phyloP scores from a whole-genome alignment of 305 asterid genomes.

The Plantago lanceolata region DNA sequence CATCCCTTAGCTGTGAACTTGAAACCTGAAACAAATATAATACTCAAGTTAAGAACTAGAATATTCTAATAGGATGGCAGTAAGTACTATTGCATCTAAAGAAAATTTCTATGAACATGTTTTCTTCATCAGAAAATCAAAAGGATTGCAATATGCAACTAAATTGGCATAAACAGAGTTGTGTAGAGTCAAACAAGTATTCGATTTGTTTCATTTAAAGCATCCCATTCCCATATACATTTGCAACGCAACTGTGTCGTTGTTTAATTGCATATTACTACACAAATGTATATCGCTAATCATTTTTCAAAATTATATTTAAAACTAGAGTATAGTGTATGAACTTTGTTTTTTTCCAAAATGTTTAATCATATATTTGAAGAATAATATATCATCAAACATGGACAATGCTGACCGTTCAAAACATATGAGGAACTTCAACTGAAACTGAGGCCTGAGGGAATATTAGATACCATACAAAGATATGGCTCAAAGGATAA shows the following conservation, averaged over 20 bases:
- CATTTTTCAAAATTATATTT: too few relatives aligned
- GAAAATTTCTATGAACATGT: background rate
- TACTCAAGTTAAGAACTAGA: background rate
- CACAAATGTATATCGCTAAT: too few relatives aligned
- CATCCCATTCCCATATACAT: too few relatives aligned
- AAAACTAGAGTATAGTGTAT: too few relatives aligned
- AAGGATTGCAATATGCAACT: background rate
- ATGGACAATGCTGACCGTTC: background rate
- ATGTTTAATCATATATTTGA: too few relatives aligned
- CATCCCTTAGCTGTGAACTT: conserved; percentile 79
- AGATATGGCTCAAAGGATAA: conserved; percentile 2
- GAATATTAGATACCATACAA: background rate
- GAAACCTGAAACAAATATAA: conserved; percentile 54
- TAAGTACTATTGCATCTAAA: background rate
- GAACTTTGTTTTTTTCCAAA: too few relatives aligned
- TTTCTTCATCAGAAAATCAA: background rate
- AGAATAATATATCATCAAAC: background rate
- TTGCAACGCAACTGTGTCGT: too few relatives aligned
- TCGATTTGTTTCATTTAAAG: too few relatives aligned
- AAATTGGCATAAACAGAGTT: background rate
- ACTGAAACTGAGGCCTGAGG: too few relatives aligned
- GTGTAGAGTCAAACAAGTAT: background rate
- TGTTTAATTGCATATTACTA: too few relatives aligned
- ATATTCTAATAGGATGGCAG: background rate
- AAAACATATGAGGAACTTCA: too few relatives aligned